Evolutionary conservation across 2,329 filamentous ascomycete species (phyloP).

Genomic region (Alternaria angustiovoidea): DNA sequence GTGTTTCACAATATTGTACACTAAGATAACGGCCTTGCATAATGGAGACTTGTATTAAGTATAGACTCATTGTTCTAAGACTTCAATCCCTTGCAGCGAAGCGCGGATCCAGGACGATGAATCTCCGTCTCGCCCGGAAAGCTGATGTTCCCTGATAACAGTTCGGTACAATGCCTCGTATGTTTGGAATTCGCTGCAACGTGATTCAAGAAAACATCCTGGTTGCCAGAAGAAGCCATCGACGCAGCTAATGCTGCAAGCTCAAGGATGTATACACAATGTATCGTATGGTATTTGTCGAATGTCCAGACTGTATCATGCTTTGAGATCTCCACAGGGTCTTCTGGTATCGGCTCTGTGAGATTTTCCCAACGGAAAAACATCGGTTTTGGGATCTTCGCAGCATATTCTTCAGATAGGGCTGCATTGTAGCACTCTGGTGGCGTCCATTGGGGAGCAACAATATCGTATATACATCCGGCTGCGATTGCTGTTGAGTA

Average conservation of each 20-base stretch:
- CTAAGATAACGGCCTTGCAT: background rate
- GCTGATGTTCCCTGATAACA: background rate
- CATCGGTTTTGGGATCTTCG: background rate
- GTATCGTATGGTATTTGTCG: background rate
- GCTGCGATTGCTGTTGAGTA: background rate
- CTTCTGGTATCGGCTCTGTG: background rate
- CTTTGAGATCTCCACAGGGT: background rate
- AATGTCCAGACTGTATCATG: background rate
- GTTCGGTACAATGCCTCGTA: background rate
- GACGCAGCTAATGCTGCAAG: conserved; percentile 9
- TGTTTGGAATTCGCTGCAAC: background rate
- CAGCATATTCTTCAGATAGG: background rate
- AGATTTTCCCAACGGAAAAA: background rate
- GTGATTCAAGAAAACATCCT: conserved; percentile 7
- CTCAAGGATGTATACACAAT: conserved; percentile 11
- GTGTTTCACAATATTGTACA: background rate
- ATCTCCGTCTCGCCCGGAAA: background rate
- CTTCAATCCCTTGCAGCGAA: background rate
- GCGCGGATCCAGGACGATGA: background rate
- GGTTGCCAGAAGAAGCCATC: conserved; percentile 5
- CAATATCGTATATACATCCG: background rate
- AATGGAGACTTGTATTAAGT: accelerated
- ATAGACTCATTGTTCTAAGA: background rate
- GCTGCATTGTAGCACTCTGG: background rate
- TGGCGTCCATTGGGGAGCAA: background rate